Percentiles rank a stretch among this genome's conserved stretches.
Conservation (phyloP, 2,329 filamentous ascomycete genomes). For the Fusarium marasasianum region DNA sequence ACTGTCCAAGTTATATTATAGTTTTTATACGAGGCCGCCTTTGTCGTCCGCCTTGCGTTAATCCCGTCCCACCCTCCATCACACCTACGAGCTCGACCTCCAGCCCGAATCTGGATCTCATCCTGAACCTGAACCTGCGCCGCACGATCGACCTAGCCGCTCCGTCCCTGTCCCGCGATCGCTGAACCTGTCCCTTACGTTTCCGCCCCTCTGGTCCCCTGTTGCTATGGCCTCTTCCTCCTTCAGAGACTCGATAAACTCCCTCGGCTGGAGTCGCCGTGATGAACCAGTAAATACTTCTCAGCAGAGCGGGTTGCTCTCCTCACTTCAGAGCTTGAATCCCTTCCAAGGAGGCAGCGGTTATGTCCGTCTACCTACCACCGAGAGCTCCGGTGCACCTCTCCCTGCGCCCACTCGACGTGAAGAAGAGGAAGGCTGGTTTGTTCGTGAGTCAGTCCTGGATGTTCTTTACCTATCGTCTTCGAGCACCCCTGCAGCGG, state of each 20-base stretch:
- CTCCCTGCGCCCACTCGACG: constrained; percentile 84
- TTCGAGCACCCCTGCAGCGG: constrained; percentile 55
- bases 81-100: constrained; percentile 34
- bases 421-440: constrained; percentile 95
- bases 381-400: constrained; percentile 83
- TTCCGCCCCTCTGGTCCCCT: constrained; percentile 31
- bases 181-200: constrained; percentile 28
- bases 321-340: constrained; percentile 84
- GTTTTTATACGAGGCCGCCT: constrained; percentile 26
- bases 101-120: constrained; percentile 29
- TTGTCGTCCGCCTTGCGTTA: constrained; percentile 1
- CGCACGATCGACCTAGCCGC: constrained; percentile 43
- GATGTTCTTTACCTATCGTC: constrained; percentile 34
- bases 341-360: constrained; percentile 82
- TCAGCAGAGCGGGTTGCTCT: constrained; percentile 77
- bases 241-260: constrained; percentile 95
- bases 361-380: constrained; percentile 90
- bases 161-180: constrained; percentile 33
- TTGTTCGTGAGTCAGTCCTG: constrained; percentile 79
- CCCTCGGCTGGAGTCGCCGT: constrained; percentile 91
- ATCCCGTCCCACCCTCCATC: constrained; percentile 37
- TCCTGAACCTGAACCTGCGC: constrained; percentile 33
- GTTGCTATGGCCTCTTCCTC: constrained; percentile 80
- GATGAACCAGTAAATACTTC: constrained; percentile 79
- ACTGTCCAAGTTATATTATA: constrained; percentile 11